phyloP scores from a whole-genome alignment of 345 rosid species.

The Populus pruinosa region DNA sequence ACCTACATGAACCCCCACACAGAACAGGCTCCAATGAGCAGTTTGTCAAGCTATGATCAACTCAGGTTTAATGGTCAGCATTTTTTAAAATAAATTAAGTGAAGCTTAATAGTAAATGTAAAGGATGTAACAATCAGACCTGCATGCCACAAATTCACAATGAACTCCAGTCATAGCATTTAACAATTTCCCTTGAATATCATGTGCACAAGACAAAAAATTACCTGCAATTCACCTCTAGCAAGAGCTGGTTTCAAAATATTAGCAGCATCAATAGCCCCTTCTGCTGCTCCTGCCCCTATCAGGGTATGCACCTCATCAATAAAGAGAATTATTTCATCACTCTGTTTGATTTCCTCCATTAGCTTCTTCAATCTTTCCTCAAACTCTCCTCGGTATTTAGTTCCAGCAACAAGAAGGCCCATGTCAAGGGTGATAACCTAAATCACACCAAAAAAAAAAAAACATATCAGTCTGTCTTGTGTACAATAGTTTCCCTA shows the following conservation, averaged over 20 bases:
- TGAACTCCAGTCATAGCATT: background rate
- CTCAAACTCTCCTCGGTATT: slow-evolving; percentile 97
- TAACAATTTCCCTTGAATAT: background rate
- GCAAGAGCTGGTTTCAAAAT: slow-evolving; percentile 99
- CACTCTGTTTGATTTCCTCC: slow-evolving; percentile 99
- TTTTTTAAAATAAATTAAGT: background rate
- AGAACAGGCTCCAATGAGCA: background rate
- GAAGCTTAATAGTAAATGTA: background rate
- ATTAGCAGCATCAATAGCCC: slow-evolving; percentile 99
- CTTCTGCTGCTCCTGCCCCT: slow-evolving; percentile 99
- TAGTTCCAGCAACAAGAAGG: slow-evolving; percentile 98
- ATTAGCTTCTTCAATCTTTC: slow-evolving; percentile 97
- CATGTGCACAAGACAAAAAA: background rate
- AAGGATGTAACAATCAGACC: background rate
- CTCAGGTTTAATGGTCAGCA: background rate
- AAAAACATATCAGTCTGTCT: background rate
- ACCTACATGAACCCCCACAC: background rate
- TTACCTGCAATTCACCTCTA: slow-evolving; percentile 99
- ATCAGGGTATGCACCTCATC: slow-evolving; percentile 98
- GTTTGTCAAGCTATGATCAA: background rate
- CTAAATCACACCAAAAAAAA: slow-evolving; percentile 25
- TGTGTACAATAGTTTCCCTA: background rate
- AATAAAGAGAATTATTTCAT: slow-evolving; percentile 91
- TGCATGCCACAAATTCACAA: background rate
- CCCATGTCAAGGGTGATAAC: slow-evolving; percentile 99